phyloP scores from a whole-genome alignment of 768 basidiomycete genomes.

The Gymnopilus junonius region DNA sequence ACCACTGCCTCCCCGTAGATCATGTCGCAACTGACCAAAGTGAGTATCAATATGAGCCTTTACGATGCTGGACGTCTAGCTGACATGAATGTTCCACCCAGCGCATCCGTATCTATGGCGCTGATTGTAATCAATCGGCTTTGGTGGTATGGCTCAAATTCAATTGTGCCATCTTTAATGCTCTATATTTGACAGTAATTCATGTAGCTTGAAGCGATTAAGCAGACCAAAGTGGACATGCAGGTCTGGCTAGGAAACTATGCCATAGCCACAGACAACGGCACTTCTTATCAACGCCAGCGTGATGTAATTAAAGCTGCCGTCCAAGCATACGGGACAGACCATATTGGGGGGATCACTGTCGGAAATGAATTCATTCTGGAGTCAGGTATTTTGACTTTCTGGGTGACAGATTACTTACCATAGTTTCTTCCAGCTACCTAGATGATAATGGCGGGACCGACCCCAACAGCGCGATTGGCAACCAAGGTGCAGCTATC shows the following conservation, averaged over 20 bases:
- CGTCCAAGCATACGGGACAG: constrained; percentile 76
- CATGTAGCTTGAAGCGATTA: constrained; percentile 82
- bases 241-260: constrained; percentile 80
- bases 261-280: constrained; percentile 61
- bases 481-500: constrained; percentile 63
- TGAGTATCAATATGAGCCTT: constrained; percentile 25
- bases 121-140: constrained; percentile 84
- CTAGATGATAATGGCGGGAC: constrained; percentile 52
- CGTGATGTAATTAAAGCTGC: constrained; percentile 66
- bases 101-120: constrained; percentile 84
- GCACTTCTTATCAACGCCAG: constrained; percentile 76
- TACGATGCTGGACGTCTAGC: background rate
- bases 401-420: background rate
- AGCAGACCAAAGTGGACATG: constrained; percentile 88
- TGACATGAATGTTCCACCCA: constrained; percentile 20
- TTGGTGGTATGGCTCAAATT: constrained; percentile 56
- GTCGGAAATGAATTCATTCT: constrained; percentile 94
- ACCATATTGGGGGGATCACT: constrained; percentile 78
- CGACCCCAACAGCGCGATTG: constrained; percentile 62
- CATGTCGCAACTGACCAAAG: constrained; percentile 83
- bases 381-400: constrained; percentile 50
- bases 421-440: constrained; percentile 47
- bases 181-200: background rate
- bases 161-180: background rate
- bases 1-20: constrained; percentile 47